Percentiles rank a stretch among this genome's conserved stretches.
Conservation (phyloP, 75 land plant genomes). For the Pseudotsuga menziesii region DNA sequence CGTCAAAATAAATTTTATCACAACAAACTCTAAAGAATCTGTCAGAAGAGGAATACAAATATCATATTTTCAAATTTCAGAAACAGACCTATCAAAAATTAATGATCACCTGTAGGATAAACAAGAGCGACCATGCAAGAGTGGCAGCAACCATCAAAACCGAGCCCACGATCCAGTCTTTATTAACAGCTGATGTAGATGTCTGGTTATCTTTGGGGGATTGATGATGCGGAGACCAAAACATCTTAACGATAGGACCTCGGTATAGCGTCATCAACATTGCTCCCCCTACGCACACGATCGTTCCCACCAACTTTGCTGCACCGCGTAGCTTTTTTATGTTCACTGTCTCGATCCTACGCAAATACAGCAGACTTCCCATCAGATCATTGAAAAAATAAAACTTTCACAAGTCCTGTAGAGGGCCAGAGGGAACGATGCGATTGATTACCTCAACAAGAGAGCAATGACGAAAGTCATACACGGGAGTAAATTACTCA, state of each 20-base stretch:
- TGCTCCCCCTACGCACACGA: conserved; percentile 39
- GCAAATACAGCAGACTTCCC: too few relatives aligned
- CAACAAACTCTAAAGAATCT: too few relatives aligned
- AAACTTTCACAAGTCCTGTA: too few relatives aligned
- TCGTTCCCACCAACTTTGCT: conserved; percentile 37
- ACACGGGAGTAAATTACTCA: conserved; percentile 43
- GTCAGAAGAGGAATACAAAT: too few relatives aligned
- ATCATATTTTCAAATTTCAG: too few relatives aligned
- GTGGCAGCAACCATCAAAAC: conserved; percentile 16
- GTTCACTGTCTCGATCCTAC: conserved; percentile 30
- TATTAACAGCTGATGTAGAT: neutral
- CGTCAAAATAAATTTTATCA: too few relatives aligned
- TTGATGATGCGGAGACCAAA: conserved; percentile 15
- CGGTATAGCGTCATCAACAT: conserved; percentile 46
- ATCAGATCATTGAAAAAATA: too few relatives aligned
- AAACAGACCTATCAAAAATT: too few relatives aligned
- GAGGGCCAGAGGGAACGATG: too few relatives aligned
- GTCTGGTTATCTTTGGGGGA: neutral
- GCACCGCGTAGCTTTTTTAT: conserved; percentile 22
- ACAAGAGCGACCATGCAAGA: conserved; percentile 22
- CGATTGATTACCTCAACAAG: conserved; percentile 25
- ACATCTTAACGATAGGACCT: conserved; percentile 30
- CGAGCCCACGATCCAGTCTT: conserved; percentile 27
- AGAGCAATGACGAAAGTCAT: conserved; percentile 43
- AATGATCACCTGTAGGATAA: conserved; percentile 22